Conservation (phyloP, 1,139 yeast species). For the Suhomyces bokatorum region DNA sequence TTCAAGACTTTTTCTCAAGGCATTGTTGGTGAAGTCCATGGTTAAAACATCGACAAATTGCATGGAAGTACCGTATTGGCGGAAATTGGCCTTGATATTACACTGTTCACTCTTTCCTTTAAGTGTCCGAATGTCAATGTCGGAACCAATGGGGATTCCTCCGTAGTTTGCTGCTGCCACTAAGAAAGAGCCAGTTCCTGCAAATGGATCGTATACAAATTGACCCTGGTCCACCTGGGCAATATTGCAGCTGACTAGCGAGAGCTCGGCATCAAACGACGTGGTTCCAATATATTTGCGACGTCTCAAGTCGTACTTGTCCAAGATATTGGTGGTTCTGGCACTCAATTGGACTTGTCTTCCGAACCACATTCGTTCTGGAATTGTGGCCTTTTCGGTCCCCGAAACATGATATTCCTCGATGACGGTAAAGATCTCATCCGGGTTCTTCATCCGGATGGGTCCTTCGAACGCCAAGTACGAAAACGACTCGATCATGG, state of each 20-base stretch:
- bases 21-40: slow-evolving; percentile 94
- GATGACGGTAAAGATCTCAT: slow-evolving; percentile 66
- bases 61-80: slow-evolving; percentile 63
- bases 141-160: slow-evolving; percentile 81
- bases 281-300: slow-evolving; percentile 94
- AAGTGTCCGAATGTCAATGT: slow-evolving; percentile 83
- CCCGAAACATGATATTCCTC: slow-evolving; percentile 67
- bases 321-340: slow-evolving; percentile 62
- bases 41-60: slow-evolving; percentile 74
- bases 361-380: slow-evolving; percentile 70
- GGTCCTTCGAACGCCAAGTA: slow-evolving; percentile 76
- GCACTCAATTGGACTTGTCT: slow-evolving; percentile 67
- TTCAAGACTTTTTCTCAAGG: slow-evolving; percentile 60
- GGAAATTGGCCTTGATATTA: slow-evolving; percentile 66
- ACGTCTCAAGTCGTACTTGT: slow-evolving; percentile 75
- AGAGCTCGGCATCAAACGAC: slow-evolving; percentile 87
- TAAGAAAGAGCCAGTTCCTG: slow-evolving; percentile 94
- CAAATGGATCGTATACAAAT: slow-evolving; percentile 88
- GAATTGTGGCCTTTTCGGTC: slow-evolving; percentile 52
- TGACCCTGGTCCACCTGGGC: slow-evolving; percentile 71
- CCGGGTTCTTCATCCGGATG: slow-evolving; percentile 76
- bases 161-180: slow-evolving; percentile 89
- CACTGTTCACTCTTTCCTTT: slow-evolving; percentile 62
- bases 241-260: slow-evolving; percentile 81
- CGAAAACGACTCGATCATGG: slow-evolving; percentile 68